Percentiles rank a stretch among this genome's conserved stretches.
These are phyloP conservation scores for Beauveria brongniartii DNA, from an alignment of 2,329 filamentous ascomycete genomes.

Conservation along the genomic window DNA sequence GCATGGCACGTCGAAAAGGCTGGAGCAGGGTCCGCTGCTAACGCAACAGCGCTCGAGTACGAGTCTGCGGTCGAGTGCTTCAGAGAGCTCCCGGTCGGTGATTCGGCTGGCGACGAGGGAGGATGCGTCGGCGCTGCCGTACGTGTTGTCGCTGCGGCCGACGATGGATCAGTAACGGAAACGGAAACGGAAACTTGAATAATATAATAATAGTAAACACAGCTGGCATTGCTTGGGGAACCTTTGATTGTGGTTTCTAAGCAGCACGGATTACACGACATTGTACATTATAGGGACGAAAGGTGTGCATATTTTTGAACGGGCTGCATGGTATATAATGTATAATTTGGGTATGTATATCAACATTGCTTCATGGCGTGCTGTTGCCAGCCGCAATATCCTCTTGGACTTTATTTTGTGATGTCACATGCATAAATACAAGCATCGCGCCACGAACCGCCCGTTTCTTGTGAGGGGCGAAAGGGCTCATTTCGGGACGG, in stretches of 20 bases:
- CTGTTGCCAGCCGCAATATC: neutral
- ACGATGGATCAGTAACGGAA: constrained; percentile 18
- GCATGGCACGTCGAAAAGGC: neutral
- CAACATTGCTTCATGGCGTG: neutral
- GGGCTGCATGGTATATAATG: neutral
- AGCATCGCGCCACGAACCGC: no score
- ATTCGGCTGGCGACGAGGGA: constrained; percentile 38
- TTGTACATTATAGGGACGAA: neutral
- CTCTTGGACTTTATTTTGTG: neutral
- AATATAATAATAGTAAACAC: neutral
- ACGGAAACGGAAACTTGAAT: neutral
- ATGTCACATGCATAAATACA: no score
- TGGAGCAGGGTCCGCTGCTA: constrained; percentile 33
- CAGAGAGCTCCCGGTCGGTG: constrained; percentile 34
- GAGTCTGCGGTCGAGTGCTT: constrained; percentile 31
- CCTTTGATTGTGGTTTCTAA: neutral
- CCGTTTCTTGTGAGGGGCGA: no score
- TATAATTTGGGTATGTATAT: neutral
- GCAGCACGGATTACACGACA: neutral
- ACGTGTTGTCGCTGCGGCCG: constrained; percentile 28
- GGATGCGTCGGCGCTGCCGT: constrained; percentile 26
- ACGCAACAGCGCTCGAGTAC: constrained; percentile 29
- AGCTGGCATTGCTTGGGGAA: neutral
- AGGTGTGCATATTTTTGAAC: neutral
- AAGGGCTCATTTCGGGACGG: no score